Percentiles rank a stretch among this genome's conserved stretches.
Evolutionary conservation across 768 basidiomycete genomes (phyloP).

Genomic region (Rhizopogon vesiculosus): DNA sequence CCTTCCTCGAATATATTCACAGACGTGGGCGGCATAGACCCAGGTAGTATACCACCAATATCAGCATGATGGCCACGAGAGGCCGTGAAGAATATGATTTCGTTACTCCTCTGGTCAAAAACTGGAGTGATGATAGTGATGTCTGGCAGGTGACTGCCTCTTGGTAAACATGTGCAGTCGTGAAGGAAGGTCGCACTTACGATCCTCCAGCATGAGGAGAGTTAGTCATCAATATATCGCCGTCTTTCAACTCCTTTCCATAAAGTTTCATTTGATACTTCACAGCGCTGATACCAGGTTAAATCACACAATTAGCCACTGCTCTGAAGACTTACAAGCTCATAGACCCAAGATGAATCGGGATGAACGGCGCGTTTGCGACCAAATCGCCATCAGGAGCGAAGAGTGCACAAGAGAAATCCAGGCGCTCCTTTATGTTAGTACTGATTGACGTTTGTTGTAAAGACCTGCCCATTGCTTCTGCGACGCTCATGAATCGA

Average conservation of each 20-base stretch:
- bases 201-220: constrained; percentile 86
- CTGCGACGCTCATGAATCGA: constrained; percentile 96
- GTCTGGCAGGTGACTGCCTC: constrained; percentile 67
- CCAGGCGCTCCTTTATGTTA: constrained; percentile 94
- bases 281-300: constrained; percentile 56
- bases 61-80: constrained; percentile 94
- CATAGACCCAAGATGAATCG: constrained; percentile 85
- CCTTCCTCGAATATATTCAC: constrained; percentile 93
- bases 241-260: constrained; percentile 69
- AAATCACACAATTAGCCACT: not conserved
- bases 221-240: constrained; percentile 93
- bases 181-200: constrained; percentile 39
- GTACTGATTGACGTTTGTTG: constrained; percentile 89
- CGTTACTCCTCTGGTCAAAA: constrained; percentile 55
- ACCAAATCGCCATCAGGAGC: constrained; percentile 93
- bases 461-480: constrained; percentile 89
- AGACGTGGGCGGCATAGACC: constrained; percentile 93
- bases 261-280: constrained; percentile 85
- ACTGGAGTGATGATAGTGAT: constrained; percentile 95
- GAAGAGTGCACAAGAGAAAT: constrained; percentile 94
- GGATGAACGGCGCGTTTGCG: constrained; percentile 91
- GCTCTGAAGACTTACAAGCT: constrained; percentile 60
- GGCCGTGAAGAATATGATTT: constrained; percentile 91
- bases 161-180: not conserved
- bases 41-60: constrained; percentile 88